Base-by-base conservation (phyloP, 352 stramenopile genomes). In the Pythium aquatile region DNA sequence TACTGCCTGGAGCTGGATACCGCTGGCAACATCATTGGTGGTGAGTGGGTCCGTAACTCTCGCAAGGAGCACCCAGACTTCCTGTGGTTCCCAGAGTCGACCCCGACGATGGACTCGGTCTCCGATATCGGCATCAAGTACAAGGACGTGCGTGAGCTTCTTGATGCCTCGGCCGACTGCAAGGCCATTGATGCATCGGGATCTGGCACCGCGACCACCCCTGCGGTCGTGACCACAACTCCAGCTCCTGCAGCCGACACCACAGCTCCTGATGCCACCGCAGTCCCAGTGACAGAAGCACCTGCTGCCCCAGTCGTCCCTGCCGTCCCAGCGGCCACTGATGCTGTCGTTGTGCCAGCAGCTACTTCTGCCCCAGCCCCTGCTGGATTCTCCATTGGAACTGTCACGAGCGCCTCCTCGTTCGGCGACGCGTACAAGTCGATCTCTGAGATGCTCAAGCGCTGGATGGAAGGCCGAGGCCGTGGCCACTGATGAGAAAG, bases 1-100 rank as follows among this genome's bases (percentile, higher is more conserved):
- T 91, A 91, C 62, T 37, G 88, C 9, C 73, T 91, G 5, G 82
- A 91, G 65, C 79, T 78, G 39, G 74, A 91, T 65, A 72, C 69
- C 30, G 69, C 66, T 4, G 83, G 82, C 49, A 61, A 83, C 47
- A 87, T 90, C 70, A 70, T 88, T 8, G 81, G 81, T 37, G 81
- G 81, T 5, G 81, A 90, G 62, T 90, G 81, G 81, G 42, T 90
- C 30, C 70, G 69, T 13, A 73, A 73, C 7, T 84, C 79, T 16
- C 84, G 74, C 53, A 64, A 69, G 20, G 77, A 77, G 57, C 81
- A 90, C 60, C 74, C 78, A 0, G 81, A 90, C 55, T 90, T 90
- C 60, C 42, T 88, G 5, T 90, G 81, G 81, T 74, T 90, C n/a
- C 74, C 78, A 17, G 71, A 78, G 54, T n/a, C 29, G 32, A 33